A percentile compares a stretch with the other conserved stretches of the same genome.
Conservation (phyloP, 176 grass and related monocot genomes). For the Triticum urartu region DNA sequence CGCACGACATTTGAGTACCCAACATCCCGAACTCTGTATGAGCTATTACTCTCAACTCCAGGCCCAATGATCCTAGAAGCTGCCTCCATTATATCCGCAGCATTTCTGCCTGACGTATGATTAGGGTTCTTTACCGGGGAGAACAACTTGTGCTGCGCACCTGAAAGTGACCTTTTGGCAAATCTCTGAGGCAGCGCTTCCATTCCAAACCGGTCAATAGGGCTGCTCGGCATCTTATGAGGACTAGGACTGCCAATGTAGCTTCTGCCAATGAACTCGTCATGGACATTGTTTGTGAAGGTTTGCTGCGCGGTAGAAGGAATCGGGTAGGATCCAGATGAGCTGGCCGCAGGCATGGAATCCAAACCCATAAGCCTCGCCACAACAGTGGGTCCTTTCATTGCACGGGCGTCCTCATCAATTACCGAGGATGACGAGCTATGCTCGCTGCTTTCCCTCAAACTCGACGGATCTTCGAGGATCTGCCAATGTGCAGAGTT, state of each 20-base stretch:
- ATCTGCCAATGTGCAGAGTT: constrained; percentile 41
- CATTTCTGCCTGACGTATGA: constrained; percentile 63
- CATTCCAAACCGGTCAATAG: constrained; percentile 78
- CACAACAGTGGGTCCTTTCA: constrained; percentile 66
- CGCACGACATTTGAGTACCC: constrained; percentile 31
- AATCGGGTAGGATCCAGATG: constrained; percentile 40
- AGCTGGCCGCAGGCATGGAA: constrained; percentile 55
- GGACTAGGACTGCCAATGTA: constrained; percentile 37
- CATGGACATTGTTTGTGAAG: constrained; percentile 25
- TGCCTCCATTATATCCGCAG: constrained; percentile 78
- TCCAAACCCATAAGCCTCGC: constrained; percentile 97
- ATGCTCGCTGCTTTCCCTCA: constrained; percentile 68
- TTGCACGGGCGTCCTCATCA: constrained; percentile 54
- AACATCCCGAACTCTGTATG: constrained; percentile 32
- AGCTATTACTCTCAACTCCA: constrained; percentile 40
- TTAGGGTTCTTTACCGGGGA: constrained; percentile 58
- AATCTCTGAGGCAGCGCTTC: constrained; percentile 61
- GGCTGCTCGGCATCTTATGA: constrained; percentile 76
- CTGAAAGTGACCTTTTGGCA: constrained; percentile 54
- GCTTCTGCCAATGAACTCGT: constrained; percentile 32
- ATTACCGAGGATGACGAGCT: constrained; percentile 68
- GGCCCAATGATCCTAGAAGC: constrained; percentile 68
- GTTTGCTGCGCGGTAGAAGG: constrained; percentile 23
- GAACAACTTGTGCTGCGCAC: constrained; percentile 50
- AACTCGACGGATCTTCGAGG: constrained; percentile 57